A percentile compares a stretch with the other conserved stretches of the same genome.
Evolutionary conservation across 1,284 basidiomycete species (phyloP).

Genomic region (Pyrrhoderma noxium): DNA sequence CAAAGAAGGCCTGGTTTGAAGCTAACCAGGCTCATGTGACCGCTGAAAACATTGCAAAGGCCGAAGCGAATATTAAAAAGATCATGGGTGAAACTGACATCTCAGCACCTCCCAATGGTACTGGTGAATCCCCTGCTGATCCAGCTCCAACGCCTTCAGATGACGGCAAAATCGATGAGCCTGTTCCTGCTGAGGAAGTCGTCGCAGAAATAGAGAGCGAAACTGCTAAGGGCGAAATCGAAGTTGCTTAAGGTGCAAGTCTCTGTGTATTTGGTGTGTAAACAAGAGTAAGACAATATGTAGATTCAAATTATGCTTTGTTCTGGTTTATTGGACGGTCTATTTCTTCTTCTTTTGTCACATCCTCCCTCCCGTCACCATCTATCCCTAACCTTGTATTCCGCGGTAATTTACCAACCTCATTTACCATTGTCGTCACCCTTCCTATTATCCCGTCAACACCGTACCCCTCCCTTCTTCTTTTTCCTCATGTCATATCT

Average conservation of each 20-base stretch:
- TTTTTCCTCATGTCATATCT: too few relatives aligned
- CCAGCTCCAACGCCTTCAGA: conserved; percentile 38
- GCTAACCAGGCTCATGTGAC: conserved; percentile 66
- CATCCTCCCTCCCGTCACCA: too few relatives aligned
- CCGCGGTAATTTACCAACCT: too few relatives aligned
- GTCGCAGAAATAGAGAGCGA: conserved; percentile 44
- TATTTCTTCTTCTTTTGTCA: too few relatives aligned
- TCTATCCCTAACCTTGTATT: too few relatives aligned
- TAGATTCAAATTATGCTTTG: too few relatives aligned
- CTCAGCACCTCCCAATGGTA: conserved; percentile 31
- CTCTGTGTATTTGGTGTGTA: too few relatives aligned
- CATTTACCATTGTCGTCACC: too few relatives aligned
- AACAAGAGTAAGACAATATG: too few relatives aligned
- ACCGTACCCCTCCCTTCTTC: too few relatives aligned
- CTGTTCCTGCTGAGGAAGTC: conserved; percentile 30
- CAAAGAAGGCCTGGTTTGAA: conserved; percentile 93
- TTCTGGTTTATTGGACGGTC: too few relatives aligned
- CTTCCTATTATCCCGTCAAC: too few relatives aligned
- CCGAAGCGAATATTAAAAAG: conserved; percentile 71
- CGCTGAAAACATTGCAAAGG: conserved; percentile 69
- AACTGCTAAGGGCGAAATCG: conserved; percentile 25
- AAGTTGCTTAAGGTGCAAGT: conserved; percentile 21
- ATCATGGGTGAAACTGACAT: conserved; percentile 42
- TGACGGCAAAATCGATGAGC: conserved; percentile 22
- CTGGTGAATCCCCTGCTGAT: conserved; percentile 43